Evolutionary conservation across 768 basidiomycete genomes (phyloP).

Genomic region (Vishniacozyma victoriae): DNA sequence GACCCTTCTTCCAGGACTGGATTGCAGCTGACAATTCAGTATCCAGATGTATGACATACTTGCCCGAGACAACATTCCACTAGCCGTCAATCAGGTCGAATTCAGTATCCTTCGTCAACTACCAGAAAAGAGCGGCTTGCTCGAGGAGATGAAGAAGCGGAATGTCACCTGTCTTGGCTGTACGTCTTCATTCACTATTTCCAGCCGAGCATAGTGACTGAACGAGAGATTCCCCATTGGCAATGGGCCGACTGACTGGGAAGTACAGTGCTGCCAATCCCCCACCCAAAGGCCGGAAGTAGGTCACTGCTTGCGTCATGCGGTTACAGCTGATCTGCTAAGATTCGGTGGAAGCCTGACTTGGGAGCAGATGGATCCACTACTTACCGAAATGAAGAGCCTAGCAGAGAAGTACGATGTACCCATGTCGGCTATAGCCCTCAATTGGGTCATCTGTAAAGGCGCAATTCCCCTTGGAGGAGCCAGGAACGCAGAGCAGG

Average conservation of each 20-base stretch:
- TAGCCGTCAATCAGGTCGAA: conserved; percentile 47
- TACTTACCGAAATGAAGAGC: conserved; percentile 32
- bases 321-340: not conserved
- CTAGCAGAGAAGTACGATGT: conserved; percentile 40
- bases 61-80: conserved; percentile 31
- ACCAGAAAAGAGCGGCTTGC: conserved; percentile 38
- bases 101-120: conserved; percentile 40
- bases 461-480: conserved; percentile 46
- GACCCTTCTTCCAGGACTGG: conserved; percentile 2
- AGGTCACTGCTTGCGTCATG: not conserved
- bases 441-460: conserved; percentile 47
- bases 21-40: not conserved
- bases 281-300: conserved; percentile 33
- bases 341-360: conserved; percentile 23
- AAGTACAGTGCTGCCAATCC: conserved; percentile 44
- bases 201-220: not conserved
- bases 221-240: conserved; percentile 42
- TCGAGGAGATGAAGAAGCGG: conserved; percentile 42
- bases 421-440: conserved; percentile 40
- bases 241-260: conserved; percentile 45
- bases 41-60: conserved; percentile 9
- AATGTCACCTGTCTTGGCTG: conserved; percentile 42
- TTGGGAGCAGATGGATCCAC: conserved; percentile 42
- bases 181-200: conserved; percentile 16
- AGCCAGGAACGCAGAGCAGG: conserved; percentile 42